Evolutionary conservation across 176 grass and related monocot genomes (phyloP).

Genomic region (Phragmites australis): DNA sequence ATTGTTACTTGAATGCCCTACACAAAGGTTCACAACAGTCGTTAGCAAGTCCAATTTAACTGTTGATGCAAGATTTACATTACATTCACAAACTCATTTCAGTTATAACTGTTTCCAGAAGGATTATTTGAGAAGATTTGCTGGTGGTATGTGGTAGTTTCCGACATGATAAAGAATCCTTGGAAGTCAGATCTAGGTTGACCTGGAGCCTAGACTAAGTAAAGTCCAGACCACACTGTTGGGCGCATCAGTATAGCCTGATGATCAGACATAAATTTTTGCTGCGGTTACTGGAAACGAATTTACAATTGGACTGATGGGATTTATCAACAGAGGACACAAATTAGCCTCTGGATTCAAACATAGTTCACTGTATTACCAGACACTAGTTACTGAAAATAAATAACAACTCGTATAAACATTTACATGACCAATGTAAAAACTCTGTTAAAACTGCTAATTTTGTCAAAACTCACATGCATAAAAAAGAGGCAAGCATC

Average conservation of each 20-base stretch:
- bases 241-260: neutral
- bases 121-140: neutral
- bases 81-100: conserved; percentile 15
- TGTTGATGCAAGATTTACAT: conserved; percentile 2
- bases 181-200: conserved; percentile 5
- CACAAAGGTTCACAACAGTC: conserved; percentile 34
- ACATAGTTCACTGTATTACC: neutral
- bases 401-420: neutral
- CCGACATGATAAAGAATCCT: conserved; percentile 23
- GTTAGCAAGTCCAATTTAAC: conserved; percentile 9
- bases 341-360: neutral
- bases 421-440: conserved; percentile 1
- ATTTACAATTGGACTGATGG: neutral
- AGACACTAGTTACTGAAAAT: neutral
- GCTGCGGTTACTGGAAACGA: neutral
- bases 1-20: conserved; percentile 45
- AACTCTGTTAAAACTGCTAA: neutral
- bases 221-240: neutral
- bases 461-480: neutral
- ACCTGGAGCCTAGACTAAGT: neutral
- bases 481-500: neutral
- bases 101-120: conserved; percentile 10
- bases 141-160: neutral
- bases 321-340: neutral
- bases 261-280: neutral